phyloP scores from a whole-genome alignment of 2,329 filamentous ascomycete species.

The Botryotinia narcissicola region DNA sequence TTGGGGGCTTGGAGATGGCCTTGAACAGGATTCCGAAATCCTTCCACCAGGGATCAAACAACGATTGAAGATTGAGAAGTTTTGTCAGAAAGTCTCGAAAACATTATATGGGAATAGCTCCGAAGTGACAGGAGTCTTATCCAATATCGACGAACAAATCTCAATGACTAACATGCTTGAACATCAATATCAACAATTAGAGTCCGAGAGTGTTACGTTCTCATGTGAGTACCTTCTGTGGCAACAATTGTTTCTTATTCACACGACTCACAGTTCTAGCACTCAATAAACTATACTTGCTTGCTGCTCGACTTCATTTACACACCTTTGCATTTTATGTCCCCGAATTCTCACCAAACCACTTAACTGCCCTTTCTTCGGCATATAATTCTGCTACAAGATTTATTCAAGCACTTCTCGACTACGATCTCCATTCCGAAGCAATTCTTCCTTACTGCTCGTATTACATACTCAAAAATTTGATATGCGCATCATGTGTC shows the following conservation, averaged over 20 bases:
- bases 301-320: constrained; percentile 28
- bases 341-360: constrained; percentile 7
- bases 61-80: constrained; percentile 54
- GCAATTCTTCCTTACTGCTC: constrained; percentile 46
- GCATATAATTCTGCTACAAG: constrained; percentile 41
- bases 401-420: constrained; percentile 26
- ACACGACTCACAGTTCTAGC: constrained; percentile 19
- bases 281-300: constrained; percentile 25
- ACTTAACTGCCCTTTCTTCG: constrained; percentile 40
- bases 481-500: constrained; percentile 62
- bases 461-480: constrained; percentile 66
- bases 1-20: constrained; percentile 51
- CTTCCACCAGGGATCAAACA: constrained; percentile 51
- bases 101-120: constrained; percentile 57
- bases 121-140: constrained; percentile 41
- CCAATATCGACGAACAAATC: constrained; percentile 39
- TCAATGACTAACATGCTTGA: constrained; percentile 45
- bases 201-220: constrained; percentile 15
- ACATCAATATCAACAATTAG: constrained; percentile 16
- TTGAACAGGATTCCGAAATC: constrained; percentile 44
- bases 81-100: constrained; percentile 56
- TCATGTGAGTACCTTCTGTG: constrained; percentile 7
- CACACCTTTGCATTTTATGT: constrained; percentile 31
- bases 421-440: constrained; percentile 33
- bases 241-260: too few species aligned